Evolutionary conservation across 2,329 filamentous ascomycete species (phyloP).

Genomic region (Paecilomyces variotii): DNA sequence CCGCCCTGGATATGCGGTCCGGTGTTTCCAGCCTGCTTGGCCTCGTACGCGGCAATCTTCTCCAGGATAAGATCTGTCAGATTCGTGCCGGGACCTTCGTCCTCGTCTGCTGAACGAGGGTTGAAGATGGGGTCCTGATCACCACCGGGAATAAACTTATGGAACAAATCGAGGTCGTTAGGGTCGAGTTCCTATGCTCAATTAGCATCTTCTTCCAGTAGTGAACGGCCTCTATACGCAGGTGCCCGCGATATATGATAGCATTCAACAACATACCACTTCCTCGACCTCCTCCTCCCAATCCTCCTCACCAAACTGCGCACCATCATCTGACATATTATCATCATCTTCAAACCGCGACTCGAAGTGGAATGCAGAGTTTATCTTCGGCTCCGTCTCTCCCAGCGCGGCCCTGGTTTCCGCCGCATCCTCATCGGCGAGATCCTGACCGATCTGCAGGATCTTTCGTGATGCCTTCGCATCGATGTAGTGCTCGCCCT

Average conservation of each 20-base stretch:
- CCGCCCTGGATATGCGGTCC: conserved; percentile 42
- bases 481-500: conserved; percentile 67
- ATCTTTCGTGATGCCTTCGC: conserved; percentile 84
- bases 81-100: conserved; percentile 59
- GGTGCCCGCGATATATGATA: background rate
- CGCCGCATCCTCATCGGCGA: conserved; percentile 70
- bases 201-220: conserved; percentile 5
- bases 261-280: conserved; percentile 23
- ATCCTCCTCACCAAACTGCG: conserved; percentile 53
- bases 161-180: conserved; percentile 80
- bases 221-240: conserved; percentile 1
- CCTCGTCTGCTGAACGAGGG: conserved; percentile 40
- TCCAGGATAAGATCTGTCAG: conserved; percentile 87
- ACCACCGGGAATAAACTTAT: conserved; percentile 73
- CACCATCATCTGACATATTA: conserved; percentile 39
- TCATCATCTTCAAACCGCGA: conserved; percentile 58
- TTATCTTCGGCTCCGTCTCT: conserved; percentile 39
- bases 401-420: conserved; percentile 32
- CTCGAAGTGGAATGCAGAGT: conserved; percentile 71
- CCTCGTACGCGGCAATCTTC: conserved; percentile 89
- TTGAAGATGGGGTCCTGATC: conserved; percentile 67
- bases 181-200: conserved; percentile 66
- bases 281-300: conserved; percentile 63
- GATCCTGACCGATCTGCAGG: conserved; percentile 76
- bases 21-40: conserved; percentile 46